These are phyloP conservation scores for Trichoderma lentiforme DNA, from an alignment of 2,329 filamentous ascomycete species.

Conservation along the genomic window DNA sequence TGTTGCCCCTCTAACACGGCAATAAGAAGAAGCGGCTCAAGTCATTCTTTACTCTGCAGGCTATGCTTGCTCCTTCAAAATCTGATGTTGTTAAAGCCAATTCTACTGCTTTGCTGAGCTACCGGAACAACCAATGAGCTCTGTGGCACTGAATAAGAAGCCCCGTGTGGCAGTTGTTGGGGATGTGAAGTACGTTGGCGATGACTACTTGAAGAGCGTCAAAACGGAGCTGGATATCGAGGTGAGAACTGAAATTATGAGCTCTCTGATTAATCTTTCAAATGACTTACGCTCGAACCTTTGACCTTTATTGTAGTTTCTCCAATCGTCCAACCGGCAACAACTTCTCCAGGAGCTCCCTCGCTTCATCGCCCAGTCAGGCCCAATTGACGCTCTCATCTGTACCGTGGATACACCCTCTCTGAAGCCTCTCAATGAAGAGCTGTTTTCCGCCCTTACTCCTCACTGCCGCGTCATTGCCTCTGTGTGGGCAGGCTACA, in stretches of 20 bases:
- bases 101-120: background rate
- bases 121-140: background rate
- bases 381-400: slow-evolving; percentile 46
- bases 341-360: slow-evolving; percentile 36
- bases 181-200: slow-evolving; percentile 35
- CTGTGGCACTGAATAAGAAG: slow-evolving; percentile 23
- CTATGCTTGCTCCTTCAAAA: background rate
- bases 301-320: slow-evolving; percentile 19
- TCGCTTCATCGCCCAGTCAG: slow-evolving; percentile 33
- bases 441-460: slow-evolving; percentile 38
- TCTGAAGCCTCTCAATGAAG: slow-evolving; percentile 49
- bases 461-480: slow-evolving; percentile 45
- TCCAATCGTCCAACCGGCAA: slow-evolving; percentile 36
- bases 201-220: slow-evolving; percentile 41
- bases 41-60: background rate
- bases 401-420: slow-evolving; percentile 48
- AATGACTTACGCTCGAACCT: background rate
- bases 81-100: background rate
- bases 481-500: slow-evolving; percentile 47
- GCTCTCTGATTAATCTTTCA: background rate
- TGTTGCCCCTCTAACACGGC: background rate
- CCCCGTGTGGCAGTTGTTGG: slow-evolving; percentile 43
- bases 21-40: background rate
- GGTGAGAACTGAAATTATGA: background rate
- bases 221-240: slow-evolving; percentile 27